phyloP scores from a whole-genome alignment of 257 asterid genomes.

The Nemophila menziesii region DNA sequence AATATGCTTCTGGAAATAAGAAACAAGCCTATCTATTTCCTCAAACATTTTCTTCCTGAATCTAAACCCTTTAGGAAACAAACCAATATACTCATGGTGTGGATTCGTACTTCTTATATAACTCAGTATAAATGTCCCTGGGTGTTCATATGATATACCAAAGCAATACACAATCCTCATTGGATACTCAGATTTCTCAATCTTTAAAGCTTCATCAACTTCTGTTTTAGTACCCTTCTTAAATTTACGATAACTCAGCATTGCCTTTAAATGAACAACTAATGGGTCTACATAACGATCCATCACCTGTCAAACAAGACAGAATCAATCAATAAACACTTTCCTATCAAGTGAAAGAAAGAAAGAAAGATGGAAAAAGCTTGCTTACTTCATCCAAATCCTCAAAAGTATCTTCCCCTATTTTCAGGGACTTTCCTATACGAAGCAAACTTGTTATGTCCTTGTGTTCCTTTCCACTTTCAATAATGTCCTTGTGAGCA shows the following conservation, averaged over 20 bases:
- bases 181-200: conserved; percentile 78
- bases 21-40: conserved; percentile 76
- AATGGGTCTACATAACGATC: conserved; percentile 98
- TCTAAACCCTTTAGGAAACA: conserved; percentile 89
- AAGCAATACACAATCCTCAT: conserved; percentile 81
- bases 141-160: conserved; percentile 92
- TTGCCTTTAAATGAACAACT: conserved; percentile 72
- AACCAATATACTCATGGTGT: conserved; percentile 86
- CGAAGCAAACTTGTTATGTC: conserved; percentile 10
- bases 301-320: conserved; percentile 59
- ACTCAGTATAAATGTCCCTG: conserved; percentile 89
- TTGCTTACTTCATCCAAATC: conserved; percentile 10
- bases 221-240: conserved; percentile 71
- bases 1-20: conserved; percentile 80
- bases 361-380: neutral
- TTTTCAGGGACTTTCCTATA: conserved; percentile 6
- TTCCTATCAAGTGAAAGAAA: too few relatives aligned
- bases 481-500: conserved; percentile 8
- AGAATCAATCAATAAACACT: neutral
- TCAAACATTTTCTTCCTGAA: conserved; percentile 83
- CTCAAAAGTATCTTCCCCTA: conserved; percentile 9
- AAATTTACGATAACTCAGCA: conserved; percentile 92
- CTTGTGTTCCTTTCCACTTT: conserved; percentile 12
- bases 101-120: conserved; percentile 87
- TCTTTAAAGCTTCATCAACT: conserved; percentile 67